Evolutionary conservation across 2,329 filamentous ascomycete genomes (phyloP).

Genomic region (Parafenestella ontariensis): DNA sequence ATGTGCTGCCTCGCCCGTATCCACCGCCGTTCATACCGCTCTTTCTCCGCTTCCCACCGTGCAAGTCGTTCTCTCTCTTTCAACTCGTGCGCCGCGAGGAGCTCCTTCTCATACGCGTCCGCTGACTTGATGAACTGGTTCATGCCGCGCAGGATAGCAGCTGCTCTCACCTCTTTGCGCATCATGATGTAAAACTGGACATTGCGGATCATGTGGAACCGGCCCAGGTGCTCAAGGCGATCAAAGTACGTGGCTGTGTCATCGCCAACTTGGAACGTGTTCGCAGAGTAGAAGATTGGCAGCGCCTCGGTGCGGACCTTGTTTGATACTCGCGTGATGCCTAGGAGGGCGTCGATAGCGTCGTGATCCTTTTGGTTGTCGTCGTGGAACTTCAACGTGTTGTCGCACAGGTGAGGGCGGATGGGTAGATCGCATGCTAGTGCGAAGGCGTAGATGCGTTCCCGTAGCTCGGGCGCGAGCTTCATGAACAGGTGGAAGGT

Average conservation of each 20-base stretch:
- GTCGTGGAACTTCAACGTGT: constrained; percentile 25
- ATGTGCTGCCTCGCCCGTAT: no score
- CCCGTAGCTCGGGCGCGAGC: constrained; percentile 25
- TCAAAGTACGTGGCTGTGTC: constrained; percentile 30
- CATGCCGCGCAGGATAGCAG: constrained; percentile 12
- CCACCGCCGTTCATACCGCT: no score
- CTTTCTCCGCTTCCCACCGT: no score
- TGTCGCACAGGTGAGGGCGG: constrained; percentile 22
- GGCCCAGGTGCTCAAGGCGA: constrained; percentile 19
- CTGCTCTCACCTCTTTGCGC: not conserved
- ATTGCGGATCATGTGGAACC: constrained; percentile 28
- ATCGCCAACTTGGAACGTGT: constrained; percentile 20
- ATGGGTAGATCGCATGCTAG: constrained; percentile 16
- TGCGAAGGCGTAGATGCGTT: constrained; percentile 18
- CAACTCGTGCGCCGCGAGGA: not conserved
- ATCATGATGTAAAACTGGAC: constrained; percentile 18
- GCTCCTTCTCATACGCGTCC: constrained; percentile 10
- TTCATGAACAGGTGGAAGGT: constrained; percentile 19
- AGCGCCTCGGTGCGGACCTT: constrained; percentile 22
- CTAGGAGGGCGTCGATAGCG: constrained; percentile 5
- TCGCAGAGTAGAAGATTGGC: constrained; percentile 27
- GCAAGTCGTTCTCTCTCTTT: not conserved
- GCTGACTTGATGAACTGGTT: constrained; percentile 15
- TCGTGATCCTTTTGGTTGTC: constrained; percentile 11
- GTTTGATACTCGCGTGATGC: constrained; percentile 21